Base-by-base conservation (phyloP, 257 asterid species). In the Penstemon newberryi region DNA sequence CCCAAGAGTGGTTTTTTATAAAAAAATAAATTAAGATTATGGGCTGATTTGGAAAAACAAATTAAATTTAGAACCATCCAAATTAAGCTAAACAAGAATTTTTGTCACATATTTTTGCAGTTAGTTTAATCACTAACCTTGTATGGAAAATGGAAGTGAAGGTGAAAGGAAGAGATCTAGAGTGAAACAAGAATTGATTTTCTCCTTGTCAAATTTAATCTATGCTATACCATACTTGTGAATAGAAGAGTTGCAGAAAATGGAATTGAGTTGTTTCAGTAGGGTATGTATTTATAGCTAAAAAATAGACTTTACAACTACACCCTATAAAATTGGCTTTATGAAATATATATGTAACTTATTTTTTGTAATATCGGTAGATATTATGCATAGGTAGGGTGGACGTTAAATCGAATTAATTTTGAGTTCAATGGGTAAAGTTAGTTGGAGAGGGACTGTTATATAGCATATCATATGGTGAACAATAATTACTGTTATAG, bases 241-340 rank as follows among this genome's bases (percentile, higher is more conserved):
- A 81, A 75, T 65, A 73, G 73, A 63, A 77, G 89, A 79, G 78
- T 80, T 84, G 87, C 89, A 80, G 82, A 80, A 88, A 84, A 84
- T 87, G 90, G 97, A 82, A 81, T 78, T 62, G 70, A 74, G 76
- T 70, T 70, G 85, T 70, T 70, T 65, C 77, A 65, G 79, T 62
- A 64, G 73, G 63, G 33, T 67, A 69, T 46, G 79, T 76, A 78
- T 82, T 82, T 82, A 81, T 82, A 83, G 85, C 76, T 76, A 41
- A 71, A 76, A 73, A 80, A 78, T 77, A 78, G 85, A 86, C 88
- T 72, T 51, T 73, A 36, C 73, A 69, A 73, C 73, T 51, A 64
- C 61, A 63, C 19, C 43, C 25, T 19, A 43, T 64, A n/a, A 7
- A 33, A 60, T 43, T 42, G 18, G 50, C 37, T 67, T 18, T 59